These are phyloP conservation scores for Camelina hispida DNA, from an alignment of 345 rosid genomes.

Conservation along the genomic window DNA sequence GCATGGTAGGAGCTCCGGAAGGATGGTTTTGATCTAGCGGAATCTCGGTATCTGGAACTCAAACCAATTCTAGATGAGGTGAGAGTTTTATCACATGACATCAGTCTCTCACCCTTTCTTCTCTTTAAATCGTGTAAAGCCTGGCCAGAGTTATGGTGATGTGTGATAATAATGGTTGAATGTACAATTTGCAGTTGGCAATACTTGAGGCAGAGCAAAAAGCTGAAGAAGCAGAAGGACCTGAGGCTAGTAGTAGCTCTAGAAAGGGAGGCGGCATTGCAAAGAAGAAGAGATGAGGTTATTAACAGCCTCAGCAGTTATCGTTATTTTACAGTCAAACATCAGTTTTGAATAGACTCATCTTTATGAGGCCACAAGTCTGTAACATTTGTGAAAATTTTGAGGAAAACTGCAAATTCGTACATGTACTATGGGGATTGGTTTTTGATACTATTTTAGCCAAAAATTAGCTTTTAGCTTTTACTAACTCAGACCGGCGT, in stretches of 20 bases:
- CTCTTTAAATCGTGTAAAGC: not conserved
- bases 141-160: not conserved
- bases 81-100: slow-evolving; percentile 21
- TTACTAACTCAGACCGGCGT: too few relatives aligned
- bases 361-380: not conserved
- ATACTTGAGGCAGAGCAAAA: slow-evolving; percentile 90
- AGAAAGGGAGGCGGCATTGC: slow-evolving; percentile 64
- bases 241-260: slow-evolving; percentile 61
- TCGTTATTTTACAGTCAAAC: not conserved
- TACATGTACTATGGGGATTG: not conserved
- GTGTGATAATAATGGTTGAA: slow-evolving; percentile 21
- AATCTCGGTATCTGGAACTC: slow-evolving; percentile 81
- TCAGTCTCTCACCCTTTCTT: not conserved
- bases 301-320: not conserved
- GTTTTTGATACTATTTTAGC: not conserved
- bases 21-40: slow-evolving; percentile 97
- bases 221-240: slow-evolving; percentile 88
- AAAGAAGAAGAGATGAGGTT: slow-evolving; percentile 60
- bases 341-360: slow-evolving; percentile 29
- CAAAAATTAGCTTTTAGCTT: too few relatives aligned
- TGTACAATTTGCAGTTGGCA: slow-evolving; percentile 59
- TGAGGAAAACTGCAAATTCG: slow-evolving; percentile 2
- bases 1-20: slow-evolving; percentile 80
- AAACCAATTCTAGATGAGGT: slow-evolving; percentile 97
- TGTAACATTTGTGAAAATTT: not conserved